Evolutionary conservation across 352 stramenopile genomes (phyloP), one percentile per base, ranked within the genome.

Genomic region (Thraustochytrium sp.): DNA sequence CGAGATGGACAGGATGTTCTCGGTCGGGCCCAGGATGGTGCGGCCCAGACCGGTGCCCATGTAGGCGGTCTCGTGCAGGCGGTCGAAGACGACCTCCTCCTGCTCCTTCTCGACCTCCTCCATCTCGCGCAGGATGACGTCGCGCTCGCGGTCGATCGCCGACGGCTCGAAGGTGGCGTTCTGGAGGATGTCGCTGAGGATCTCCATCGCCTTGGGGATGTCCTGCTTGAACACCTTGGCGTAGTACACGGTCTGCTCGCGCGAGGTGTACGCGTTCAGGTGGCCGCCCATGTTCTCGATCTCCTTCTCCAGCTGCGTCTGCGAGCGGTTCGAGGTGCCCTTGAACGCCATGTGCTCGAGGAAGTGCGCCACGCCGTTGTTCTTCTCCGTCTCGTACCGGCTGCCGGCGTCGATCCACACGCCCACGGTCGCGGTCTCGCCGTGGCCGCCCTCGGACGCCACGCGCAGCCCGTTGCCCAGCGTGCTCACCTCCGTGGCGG

Each of bases 341-440:
- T 99, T 99, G 91, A 99, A 99, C 56, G 96, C 94, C 95, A 99
- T 98, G 91, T 99, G 97, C 91, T 99, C 97, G 74, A 99, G 84
- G 87, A 99, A 99, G 89, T 99, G 97, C 21, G 97, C 97, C 4
- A 96, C 95, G 76, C 97, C 97, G 87, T 99, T 99, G 91, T 99
- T 99, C 85, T 95, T 86, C 26, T 89, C 90, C 2, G 95, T 99
- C 92, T 99, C 97, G 89, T 99, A 99, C 76, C 97, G 92, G 64
- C 91, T 97, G 76, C 95, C 95, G 9, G 95, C 92, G 87, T 97
- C 95, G 85, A 98, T 98, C 91, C 93, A 98, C 44, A 98, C 94
- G 68, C 97, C 97, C 56, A 99, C 95, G 31, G 97, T 99, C 51
- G 97, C 97, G 34, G 97, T 99, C 88, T 98, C 96, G 55, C 94